phyloP scores from a whole-genome alignment of 2,329 filamentous ascomycete genomes.

The Penicillium capsulatum region DNA sequence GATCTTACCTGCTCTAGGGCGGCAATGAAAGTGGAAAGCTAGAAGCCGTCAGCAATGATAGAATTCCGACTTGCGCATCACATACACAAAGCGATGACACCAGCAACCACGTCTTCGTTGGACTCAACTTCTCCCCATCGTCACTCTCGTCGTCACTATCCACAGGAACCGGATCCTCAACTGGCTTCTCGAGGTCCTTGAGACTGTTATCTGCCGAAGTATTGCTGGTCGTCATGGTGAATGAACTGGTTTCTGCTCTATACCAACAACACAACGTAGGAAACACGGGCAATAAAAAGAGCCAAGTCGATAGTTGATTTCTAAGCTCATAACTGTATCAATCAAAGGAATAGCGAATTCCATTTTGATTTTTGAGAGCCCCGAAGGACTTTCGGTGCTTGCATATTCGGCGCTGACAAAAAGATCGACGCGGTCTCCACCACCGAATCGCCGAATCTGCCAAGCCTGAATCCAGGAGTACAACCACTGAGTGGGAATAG shows the following conservation, averaged over 20 bases:
- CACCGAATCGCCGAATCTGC: background rate
- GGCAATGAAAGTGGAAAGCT: background rate
- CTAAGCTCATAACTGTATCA: background rate
- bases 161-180: background rate
- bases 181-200: background rate
- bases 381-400: background rate
- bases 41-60: background rate
- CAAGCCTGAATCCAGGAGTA: background rate
- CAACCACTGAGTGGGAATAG: too few relatives aligned
- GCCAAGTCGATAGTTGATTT: background rate
- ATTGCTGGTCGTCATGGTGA: background rate
- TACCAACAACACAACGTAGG: background rate
- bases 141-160: background rate
- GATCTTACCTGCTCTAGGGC: background rate
- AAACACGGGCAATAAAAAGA: background rate
- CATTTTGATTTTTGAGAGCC: too few relatives aligned
- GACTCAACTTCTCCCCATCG: background rate
- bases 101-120: background rate
- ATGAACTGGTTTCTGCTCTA: background rate
- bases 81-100: background rate
- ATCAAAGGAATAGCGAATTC: constrained; percentile 1
- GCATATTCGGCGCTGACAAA: background rate
- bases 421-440: background rate
- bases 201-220: background rate
- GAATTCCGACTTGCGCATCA: background rate